Conservation (phyloP, 768 basidiomycete genomes). For the Lentinula sp. region DNA sequence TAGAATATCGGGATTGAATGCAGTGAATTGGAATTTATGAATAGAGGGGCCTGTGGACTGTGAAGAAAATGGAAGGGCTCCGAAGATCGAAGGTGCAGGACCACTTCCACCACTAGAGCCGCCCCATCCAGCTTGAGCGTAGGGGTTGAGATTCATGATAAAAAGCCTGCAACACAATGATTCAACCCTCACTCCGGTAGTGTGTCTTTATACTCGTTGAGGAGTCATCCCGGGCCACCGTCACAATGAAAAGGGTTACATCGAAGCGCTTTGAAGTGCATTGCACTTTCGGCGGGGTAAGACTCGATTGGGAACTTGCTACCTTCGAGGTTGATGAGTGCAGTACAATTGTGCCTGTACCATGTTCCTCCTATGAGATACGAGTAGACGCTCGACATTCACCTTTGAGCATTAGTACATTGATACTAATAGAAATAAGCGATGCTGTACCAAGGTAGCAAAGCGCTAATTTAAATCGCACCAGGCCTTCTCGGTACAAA, state of each 20-base stretch:
- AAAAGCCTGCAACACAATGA: not conserved
- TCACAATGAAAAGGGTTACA: not conserved
- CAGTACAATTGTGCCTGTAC: not conserved
- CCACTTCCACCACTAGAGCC: not conserved
- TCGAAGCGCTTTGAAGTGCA: not conserved
- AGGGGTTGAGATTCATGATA: conserved; percentile 7
- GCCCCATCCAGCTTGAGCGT: conserved; percentile 6
- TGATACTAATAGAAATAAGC: not conserved
- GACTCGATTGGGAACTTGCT: not conserved
- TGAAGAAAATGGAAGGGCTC: conserved; percentile 32
- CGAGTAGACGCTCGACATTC: not conserved
- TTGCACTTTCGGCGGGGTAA: not conserved
- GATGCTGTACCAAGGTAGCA: not conserved
- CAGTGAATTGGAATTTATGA: conserved; percentile 32
- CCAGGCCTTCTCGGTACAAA: not conserved
- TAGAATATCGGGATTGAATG: conserved; percentile 33
- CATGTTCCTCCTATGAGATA: not conserved
- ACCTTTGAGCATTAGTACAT: not conserved
- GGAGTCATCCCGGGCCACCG: not conserved
- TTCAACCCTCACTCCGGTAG: not conserved
- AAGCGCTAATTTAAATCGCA: not conserved
- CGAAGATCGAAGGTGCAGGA: conserved; percentile 32
- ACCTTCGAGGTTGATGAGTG: not conserved
- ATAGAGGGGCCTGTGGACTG: conserved; percentile 16
- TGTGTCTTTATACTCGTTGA: not conserved